Evolutionary conservation across 2,329 filamentous ascomycete genomes (phyloP), one percentile per base, ranked within the genome.

Genomic region (Cryoendolithus antarcticus): DNA sequence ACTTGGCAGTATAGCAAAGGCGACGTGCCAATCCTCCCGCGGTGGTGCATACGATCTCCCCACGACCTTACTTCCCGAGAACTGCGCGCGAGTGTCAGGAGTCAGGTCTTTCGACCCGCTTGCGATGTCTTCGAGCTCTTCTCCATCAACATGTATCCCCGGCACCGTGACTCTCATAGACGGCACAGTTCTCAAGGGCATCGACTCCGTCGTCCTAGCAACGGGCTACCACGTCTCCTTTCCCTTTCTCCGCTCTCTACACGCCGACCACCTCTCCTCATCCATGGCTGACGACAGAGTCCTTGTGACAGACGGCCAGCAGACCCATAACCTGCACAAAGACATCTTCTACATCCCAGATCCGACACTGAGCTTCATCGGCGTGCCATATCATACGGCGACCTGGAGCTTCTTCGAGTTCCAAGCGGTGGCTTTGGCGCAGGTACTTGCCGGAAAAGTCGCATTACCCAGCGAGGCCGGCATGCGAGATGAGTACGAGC

Each of bases 271-370:
- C 9, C 59, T 58, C 0, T 37, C 59, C 0, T 58, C 64, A 0
- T 55, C 67, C 1, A 51, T 72, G 1, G 76, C 75, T 0, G 63
- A 68, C 30, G 66, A 74, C 0, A 61, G 54, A 0, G 56, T 74
- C 0, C 60, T 85, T 0, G 71, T 84, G 4, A 82, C 74, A 0
- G 75, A 82, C 33, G 79, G 79, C 2, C 67, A 66, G 9, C 72
- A 76, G 53, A 55, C 65, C 2, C 79, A 83, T 49, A 82, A 83
- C 46, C 61, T 83, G 1, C 74, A 82, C 62, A 74, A 74, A 42
- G 79, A 84, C 52, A 76, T 83, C 9, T 83, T 80, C 52, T 83
- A 82, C 56, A 81, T 82, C 32, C 68, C 69, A 0, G 77, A 83
- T 43, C 76, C 78, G 0, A 72, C 74, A 0, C 61, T 83, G 1